Base-by-base conservation (phyloP, 2,329 filamentous ascomycete species). In the Thermoascus crustaceus region DNA sequence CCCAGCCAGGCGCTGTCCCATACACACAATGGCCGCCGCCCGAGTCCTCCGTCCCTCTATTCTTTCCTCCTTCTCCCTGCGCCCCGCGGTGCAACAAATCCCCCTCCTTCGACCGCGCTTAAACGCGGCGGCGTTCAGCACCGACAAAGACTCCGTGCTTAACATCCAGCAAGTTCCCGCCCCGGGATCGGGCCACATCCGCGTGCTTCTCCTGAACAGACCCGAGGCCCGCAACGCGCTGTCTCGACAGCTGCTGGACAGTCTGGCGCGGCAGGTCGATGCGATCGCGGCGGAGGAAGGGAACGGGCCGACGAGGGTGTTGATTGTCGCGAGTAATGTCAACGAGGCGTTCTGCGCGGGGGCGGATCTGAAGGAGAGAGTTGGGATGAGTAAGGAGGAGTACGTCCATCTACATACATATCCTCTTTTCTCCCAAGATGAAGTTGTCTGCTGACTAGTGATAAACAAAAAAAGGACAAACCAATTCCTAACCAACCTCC, bases 291-390 rank as follows among this genome's bases (percentile, higher is more conserved):
- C 64, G 6, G 75, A 80, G 50, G 66, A 66, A 3, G 70, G 68
- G 4, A 62, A 61, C 16, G 75, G 74, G 3, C 61, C 69, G 11
- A 95, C 88, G 10, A 70, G 91, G 45, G 89, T 85, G 2, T 60
- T 98, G 47, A 76, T 98, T 25, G 51, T 98, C 10, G 83, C 85
- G 7, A 93, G 85, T 53, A 85, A 85, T 25, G 74, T 85, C n/a
- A 85, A 95, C 49, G 71, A 76, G 16, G 82, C 80, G 50, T 98
- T 98, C 61, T 98, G 91, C 61, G 86, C 91, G 0, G 91, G 91
- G 23, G 91, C 91, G 3, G 91, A 98, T 57, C 64, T 98, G 52
- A 96, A 95, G 58, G 89, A 95, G 69, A 71, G 89, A 18, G 73
- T 75, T 39, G 75, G 72, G 3, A 91, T 95, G 62, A 80, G 76